These are phyloP conservation scores for Amaranthus palmeri DNA, from an alignment of 148 eudicot species.

Conservation along the genomic window DNA sequence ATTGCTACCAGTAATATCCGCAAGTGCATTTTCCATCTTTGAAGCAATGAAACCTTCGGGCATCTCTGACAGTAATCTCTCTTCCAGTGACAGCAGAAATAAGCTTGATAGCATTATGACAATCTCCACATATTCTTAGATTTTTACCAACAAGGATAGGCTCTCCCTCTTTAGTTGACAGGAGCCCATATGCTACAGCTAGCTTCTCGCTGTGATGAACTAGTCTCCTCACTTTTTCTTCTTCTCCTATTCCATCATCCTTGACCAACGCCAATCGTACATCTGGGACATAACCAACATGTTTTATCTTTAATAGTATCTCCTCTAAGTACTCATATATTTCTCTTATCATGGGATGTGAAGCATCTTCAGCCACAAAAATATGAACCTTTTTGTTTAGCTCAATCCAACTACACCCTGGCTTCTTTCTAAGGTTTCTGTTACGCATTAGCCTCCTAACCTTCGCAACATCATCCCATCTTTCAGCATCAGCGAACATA, in stretches of 20 bases:
- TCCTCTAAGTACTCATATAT: conserved; percentile 48
- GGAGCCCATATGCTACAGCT: conserved; percentile 66
- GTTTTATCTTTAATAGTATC: conserved; percentile 45
- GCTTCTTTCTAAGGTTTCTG: conserved; percentile 55
- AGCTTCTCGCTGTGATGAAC: conserved; percentile 78
- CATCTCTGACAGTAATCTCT: conserved; percentile 76
- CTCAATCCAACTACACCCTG: conserved; percentile 84
- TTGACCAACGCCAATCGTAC: conserved; percentile 48
- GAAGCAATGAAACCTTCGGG: conserved; percentile 69
- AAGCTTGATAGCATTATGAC: conserved; percentile 66
- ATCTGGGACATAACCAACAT: conserved; percentile 62
- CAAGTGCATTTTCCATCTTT: conserved; percentile 77
- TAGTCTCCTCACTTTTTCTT: conserved; percentile 43
- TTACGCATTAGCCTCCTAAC: conserved; percentile 59
- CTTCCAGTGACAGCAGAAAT: conserved; percentile 52
- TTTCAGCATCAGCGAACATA: conserved; percentile 51
- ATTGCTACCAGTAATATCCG: conserved; percentile 63
- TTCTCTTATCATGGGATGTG: conserved; percentile 57
- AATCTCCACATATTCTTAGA: conserved; percentile 81
- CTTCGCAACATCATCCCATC: conserved; percentile 64
- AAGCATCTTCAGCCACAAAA: conserved; percentile 68
- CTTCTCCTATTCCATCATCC: conserved; percentile 43
- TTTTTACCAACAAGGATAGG: conserved; percentile 67
- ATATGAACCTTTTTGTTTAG: conserved; percentile 52
- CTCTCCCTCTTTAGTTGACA: conserved; percentile 44